Conservation (phyloP, 1,284 basidiomycete genomes). For the Pseudozyma tsukubaensis region DNA sequence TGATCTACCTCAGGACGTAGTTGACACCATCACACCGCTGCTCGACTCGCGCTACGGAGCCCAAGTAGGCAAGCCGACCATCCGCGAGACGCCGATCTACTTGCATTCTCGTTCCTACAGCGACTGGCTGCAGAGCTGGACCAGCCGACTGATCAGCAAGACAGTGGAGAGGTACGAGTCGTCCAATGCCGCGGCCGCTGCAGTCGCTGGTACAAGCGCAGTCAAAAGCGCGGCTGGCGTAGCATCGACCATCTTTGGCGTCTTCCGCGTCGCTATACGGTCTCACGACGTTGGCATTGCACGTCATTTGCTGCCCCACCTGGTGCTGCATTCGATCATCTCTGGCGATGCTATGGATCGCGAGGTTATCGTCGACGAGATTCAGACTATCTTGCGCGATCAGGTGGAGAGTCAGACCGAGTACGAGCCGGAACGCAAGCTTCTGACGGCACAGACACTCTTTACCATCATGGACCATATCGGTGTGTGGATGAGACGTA, state of each 20-base stretch:
- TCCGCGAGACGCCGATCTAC: conserved; percentile 73
- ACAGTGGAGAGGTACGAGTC: conserved; percentile 66
- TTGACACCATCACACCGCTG: conserved; percentile 90
- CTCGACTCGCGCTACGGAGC: conserved; percentile 64
- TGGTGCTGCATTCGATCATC: conserved; percentile 86
- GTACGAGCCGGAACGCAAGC: conserved; percentile 57
- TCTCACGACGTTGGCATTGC: conserved; percentile 92
- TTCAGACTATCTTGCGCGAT: conserved; percentile 85
- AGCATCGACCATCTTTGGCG: conserved; percentile 77
- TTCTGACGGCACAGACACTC: conserved; percentile 78
- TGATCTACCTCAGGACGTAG: conserved; percentile 81
- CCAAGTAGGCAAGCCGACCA: conserved; percentile 44
- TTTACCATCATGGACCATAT: conserved; percentile 96
- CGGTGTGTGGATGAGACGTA: conserved; percentile 82
- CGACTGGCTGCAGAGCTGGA: conserved; percentile 96
- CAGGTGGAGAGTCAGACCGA: conserved; percentile 74
- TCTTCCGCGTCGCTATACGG: conserved; percentile 82
- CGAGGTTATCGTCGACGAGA: conserved; percentile 78
- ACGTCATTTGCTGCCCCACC: conserved; percentile 88
- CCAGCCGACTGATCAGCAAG: conserved; percentile 78
- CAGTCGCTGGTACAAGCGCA: conserved; percentile 6
- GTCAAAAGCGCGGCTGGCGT: conserved; percentile 62
- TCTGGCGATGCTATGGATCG: conserved; percentile 77
- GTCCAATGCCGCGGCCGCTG: conserved; percentile 14
- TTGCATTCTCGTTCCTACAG: conserved; percentile 81